phyloP scores from a whole-genome alignment of 2,329 filamentous ascomycete species.

The Thelonectria rubi region DNA sequence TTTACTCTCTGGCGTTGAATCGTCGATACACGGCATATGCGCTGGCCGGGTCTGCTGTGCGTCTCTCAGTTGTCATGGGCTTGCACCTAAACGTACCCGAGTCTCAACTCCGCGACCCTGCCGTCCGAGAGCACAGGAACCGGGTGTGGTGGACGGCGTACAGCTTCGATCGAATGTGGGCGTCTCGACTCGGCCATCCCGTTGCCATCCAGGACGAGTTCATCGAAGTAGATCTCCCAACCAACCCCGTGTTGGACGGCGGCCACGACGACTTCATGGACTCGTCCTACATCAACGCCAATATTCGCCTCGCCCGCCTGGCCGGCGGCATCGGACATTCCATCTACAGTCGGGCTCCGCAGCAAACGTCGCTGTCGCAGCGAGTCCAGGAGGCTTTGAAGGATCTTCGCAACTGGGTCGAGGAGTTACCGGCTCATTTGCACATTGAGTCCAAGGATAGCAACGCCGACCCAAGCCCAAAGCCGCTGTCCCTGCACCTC shows the following conservation, averaged over 20 bases:
- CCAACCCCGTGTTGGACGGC: constrained; percentile 42
- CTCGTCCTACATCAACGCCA: constrained; percentile 46
- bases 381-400: constrained; percentile 46
- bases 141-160: constrained; percentile 57
- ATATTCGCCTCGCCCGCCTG: constrained; percentile 50
- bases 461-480: constrained; percentile 34
- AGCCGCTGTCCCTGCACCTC: constrained; percentile 46
- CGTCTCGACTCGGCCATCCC: constrained; percentile 58
- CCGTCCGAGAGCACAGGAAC: constrained; percentile 50
- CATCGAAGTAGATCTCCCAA: constrained; percentile 55
- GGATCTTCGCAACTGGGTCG: constrained; percentile 44
- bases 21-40: constrained; percentile 55
- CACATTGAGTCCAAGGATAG: constrained; percentile 43
- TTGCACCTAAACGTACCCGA: constrained; percentile 52
- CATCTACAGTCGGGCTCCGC: constrained; percentile 45
- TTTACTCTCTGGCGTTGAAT: constrained; percentile 56
- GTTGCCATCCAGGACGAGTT: constrained; percentile 59
- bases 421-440: constrained; percentile 44
- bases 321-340: constrained; percentile 42
- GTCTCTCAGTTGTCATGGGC: constrained; percentile 55
- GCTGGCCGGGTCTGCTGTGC: constrained; percentile 55
- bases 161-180: constrained; percentile 57
- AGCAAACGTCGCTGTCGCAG: constrained; percentile 44
- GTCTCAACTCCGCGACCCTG: constrained; percentile 51
- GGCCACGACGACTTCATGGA: constrained; percentile 46